These are phyloP conservation scores for Mucor circinelloides DNA, from an alignment of 371 early-diverging fungal species.

Conservation along the genomic window DNA sequence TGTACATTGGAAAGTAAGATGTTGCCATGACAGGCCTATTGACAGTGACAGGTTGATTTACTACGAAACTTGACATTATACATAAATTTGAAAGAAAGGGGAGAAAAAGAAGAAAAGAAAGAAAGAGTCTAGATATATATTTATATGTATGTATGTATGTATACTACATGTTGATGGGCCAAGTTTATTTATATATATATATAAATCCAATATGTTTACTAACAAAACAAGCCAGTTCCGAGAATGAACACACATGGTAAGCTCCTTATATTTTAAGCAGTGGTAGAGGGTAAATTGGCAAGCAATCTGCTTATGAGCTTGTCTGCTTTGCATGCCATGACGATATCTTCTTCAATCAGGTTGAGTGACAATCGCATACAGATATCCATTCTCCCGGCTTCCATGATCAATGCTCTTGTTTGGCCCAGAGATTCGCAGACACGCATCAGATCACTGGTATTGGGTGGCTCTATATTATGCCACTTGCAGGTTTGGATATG, in stretches of 20 bases:
- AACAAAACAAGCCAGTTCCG: not conserved
- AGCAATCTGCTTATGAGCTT: conserved; percentile 19
- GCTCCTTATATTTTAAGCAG: not conserved
- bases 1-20: not conserved
- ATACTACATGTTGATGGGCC: not conserved
- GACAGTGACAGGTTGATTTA: not conserved
- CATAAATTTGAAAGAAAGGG: not conserved
- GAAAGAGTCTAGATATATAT: not conserved
- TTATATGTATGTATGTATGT: not conserved
- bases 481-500: conserved; percentile 67
- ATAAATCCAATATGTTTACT: not conserved
- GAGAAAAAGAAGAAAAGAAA: not conserved
- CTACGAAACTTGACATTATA: not conserved
- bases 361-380: conserved; percentile 72
- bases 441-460: conserved; percentile 63
- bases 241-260: not conserved
- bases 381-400: conserved; percentile 73
- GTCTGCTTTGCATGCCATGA: conserved; percentile 74
- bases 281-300: conserved; percentile 5
- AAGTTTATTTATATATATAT: not conserved
- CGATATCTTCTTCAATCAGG: conserved; percentile 72
- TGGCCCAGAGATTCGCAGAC: conserved; percentile 74
- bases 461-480: conserved; percentile 64
- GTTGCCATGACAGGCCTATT: not conserved
- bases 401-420: conserved; percentile 65